Evolutionary conservation across 2,329 filamentous ascomycete species (phyloP), one percentile per base, ranked within the genome.

Genomic region (Arthrobotrys musiformis): DNA sequence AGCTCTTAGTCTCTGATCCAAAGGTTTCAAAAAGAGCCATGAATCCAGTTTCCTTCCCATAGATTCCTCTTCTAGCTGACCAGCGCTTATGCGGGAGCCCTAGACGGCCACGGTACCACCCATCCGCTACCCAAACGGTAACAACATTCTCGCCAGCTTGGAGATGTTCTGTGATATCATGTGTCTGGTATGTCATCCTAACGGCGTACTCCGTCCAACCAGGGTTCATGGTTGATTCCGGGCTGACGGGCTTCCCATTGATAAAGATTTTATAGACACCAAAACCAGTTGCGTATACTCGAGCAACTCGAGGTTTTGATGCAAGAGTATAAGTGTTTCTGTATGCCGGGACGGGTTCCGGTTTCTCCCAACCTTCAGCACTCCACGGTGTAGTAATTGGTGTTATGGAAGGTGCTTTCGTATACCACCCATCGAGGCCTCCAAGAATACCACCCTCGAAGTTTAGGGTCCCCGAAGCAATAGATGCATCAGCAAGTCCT

Each of bases 121-220:
- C 72, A 15, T 76, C 72, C 9, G 72, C 72, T 7, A 76, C 58
- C 48, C 28, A 70, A 17, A 76, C 64, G 15, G 60, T 54, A 30
- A 76, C 37, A 0, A 52, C 24, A 22, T 76, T 76, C 9, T 69
- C 58, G 2, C 72, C 72, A 13, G 19, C 28, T 48, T 70, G 26
- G 5, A 76, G 56, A 19, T 70, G 40, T 8, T 76, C 72, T n/a
- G 72, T 76, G 9, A 76, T 70, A 70, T 76, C 72, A 30, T 76
- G 70, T 15, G 72, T 76, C 22, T 76, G 72, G 24, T 64, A 76
- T 7, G 68, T 19, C 30, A 76, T 54, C 17, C 72, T 46, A 15
- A 64, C 46, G 7, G 46, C 69, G 37, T 76, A 76, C 37, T 76
- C 72, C 0, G 72, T 76, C 72, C 72, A 76, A 2, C 72, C 72